phyloP scores from a whole-genome alignment of 148 eudicot species.

The Cornus controversa region DNA sequence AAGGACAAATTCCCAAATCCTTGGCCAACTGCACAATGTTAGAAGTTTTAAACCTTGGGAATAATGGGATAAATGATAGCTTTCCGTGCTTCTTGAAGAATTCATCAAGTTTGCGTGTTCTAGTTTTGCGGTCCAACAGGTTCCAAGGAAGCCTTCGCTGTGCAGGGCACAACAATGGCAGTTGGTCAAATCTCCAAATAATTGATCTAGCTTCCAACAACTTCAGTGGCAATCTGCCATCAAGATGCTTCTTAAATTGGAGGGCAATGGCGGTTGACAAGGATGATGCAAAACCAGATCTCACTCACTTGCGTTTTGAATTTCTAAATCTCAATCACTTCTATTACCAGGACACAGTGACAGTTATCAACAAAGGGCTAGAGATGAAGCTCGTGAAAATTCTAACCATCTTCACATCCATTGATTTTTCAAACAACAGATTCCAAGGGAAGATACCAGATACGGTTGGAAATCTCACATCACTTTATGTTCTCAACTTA shows the following conservation, averaged over 20 bases:
- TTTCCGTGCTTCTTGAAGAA: constrained; percentile 23
- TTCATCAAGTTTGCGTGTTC: constrained; percentile 3
- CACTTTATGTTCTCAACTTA: constrained; percentile 20
- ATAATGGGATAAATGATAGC: constrained; percentile 17
- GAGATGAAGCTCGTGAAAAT: constrained; percentile 18
- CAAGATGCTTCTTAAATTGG: constrained; percentile 19
- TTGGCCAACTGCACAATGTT: constrained; percentile 18
- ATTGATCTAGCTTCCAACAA: constrained; percentile 29
- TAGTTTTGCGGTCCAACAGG: constrained; percentile 13
- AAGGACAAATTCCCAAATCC: constrained; percentile 20
- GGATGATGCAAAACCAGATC: constrained; percentile 14
- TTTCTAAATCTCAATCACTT: background rate
- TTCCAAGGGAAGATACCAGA: constrained; percentile 25
- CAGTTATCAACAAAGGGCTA: constrained; percentile 17
- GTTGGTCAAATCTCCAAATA: constrained; percentile 27
- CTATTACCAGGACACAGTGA: constrained; percentile 22
- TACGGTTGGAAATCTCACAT: constrained; percentile 11
- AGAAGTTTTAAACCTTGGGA: constrained; percentile 23
- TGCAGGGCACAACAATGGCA: background rate
- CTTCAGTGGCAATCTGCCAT: constrained; percentile 18
- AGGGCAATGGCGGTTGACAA: constrained; percentile 1
- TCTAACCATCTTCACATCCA: constrained; percentile 18
- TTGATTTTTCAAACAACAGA: constrained; percentile 23
- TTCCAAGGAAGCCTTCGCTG: constrained; percentile 15
- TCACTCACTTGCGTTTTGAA: background rate